Evolutionary conservation across 2,329 filamentous ascomycete species (phyloP).

Genomic region (Paraconiothyrium sp.): DNA sequence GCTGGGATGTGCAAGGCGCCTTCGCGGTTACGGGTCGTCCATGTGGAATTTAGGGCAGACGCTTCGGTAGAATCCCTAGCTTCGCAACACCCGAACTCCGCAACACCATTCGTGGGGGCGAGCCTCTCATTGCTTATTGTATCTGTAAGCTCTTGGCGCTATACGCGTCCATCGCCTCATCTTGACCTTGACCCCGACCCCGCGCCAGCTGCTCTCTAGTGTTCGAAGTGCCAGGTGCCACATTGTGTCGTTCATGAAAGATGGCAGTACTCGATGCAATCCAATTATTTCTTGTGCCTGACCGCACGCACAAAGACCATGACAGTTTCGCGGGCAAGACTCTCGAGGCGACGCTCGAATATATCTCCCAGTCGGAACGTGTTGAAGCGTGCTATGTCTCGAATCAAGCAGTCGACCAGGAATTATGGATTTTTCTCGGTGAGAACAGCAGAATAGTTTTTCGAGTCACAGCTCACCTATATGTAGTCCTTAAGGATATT

Average conservation of each 20-base stretch:
- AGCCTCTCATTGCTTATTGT: neutral
- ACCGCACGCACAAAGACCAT: neutral
- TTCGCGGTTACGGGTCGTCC: no score
- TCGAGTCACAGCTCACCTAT: neutral
- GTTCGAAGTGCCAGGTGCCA: neutral
- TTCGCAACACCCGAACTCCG: neutral
- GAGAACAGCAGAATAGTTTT: neutral
- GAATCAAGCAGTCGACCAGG: neutral
- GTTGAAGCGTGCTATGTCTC: slow-evolving; percentile 2
- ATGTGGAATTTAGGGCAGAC: no score
- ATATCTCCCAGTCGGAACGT: neutral
- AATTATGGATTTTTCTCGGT: slow-evolving; percentile 1
- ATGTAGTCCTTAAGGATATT: neutral
- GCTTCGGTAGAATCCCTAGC: neutral
- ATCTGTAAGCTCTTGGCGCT: neutral
- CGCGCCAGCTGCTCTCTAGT: neutral
- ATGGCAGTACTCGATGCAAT: slow-evolving; percentile 7
- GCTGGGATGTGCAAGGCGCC: no score
- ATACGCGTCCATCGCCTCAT: neutral
- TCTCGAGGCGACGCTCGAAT: neutral
- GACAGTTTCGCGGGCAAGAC: neutral
- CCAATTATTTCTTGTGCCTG: neutral
- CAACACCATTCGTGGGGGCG: neutral
- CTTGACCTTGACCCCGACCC: neutral
- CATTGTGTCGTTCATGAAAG: neutral